Evolutionary conservation across 1,139 yeast genomes (phyloP).

Genomic region (Pneumocystis canis): DNA sequence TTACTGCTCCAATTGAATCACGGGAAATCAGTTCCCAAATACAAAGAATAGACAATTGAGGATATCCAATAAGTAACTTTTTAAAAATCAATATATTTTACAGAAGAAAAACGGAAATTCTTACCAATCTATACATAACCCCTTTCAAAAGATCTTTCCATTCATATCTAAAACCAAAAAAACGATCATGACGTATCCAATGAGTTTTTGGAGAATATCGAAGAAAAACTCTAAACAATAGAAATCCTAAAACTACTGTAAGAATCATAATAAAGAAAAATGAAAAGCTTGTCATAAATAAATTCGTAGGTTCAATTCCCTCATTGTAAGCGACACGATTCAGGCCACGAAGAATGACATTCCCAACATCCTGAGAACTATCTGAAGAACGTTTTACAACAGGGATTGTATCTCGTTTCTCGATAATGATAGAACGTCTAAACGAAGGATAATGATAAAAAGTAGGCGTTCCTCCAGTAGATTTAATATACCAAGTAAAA

Average conservation of each 20-base stretch:
- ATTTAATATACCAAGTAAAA: slow-evolving; percentile 85
- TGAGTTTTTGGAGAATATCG: slow-evolving; percentile 55
- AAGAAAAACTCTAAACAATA: slow-evolving; percentile 45
- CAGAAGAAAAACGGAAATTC: slow-evolving; percentile 20
- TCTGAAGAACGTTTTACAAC: background rate
- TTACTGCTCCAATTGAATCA: slow-evolving; percentile 73
- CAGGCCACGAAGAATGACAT: slow-evolving; percentile 83
- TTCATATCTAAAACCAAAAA: slow-evolving; percentile 62
- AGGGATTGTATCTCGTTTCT: slow-evolving; percentile 14
- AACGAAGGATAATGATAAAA: slow-evolving; percentile 25
- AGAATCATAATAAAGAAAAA: slow-evolving; percentile 69
- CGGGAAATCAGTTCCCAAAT: slow-evolving; percentile 77
- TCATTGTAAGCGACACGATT: slow-evolving; percentile 81
- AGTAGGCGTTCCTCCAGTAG: slow-evolving; percentile 84
- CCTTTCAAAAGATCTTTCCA: slow-evolving; percentile 80
- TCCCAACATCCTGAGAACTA: slow-evolving; percentile 75
- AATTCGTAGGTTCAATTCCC: slow-evolving; percentile 66
- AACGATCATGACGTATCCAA: slow-evolving; percentile 34
- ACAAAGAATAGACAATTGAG: slow-evolving; percentile 68
- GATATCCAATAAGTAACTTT: slow-evolving; percentile 23
- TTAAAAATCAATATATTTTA: background rate
- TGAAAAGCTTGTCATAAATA: slow-evolving; percentile 75
- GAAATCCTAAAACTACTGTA: slow-evolving; percentile 46
- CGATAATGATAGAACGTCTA: slow-evolving; percentile 1
- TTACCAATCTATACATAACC: slow-evolving; percentile 61